Evolutionary conservation across 2,329 filamentous ascomycete genomes (phyloP), one percentile per base, ranked within the genome.

Genomic region (Hypoxylon sp.): DNA sequence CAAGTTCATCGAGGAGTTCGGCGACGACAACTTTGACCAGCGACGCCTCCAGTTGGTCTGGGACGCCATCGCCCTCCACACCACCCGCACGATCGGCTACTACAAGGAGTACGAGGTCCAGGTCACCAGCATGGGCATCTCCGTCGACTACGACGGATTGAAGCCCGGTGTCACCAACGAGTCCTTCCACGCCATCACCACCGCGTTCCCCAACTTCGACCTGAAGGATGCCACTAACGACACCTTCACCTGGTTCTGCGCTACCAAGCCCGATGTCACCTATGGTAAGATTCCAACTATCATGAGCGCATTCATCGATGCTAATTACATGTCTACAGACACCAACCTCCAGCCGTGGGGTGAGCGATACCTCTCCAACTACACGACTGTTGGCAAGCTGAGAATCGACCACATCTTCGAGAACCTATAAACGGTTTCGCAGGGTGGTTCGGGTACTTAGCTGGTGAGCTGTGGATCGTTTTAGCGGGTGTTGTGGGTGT

Each of bases 21-120:
- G 51, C 1, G 47, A 51, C 34, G 38, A 47, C n/a, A 52, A 55
- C 37, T 65, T 61, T 61, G 45, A 45, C 35, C 42, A 43, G 11
- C 38, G 36, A 11, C 61, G 63, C 3, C 52, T 50, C 12, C 60
- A 65, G 55, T 42, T 59, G 11, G 60, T 63, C 6, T 65, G 57
- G 51, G 52, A 63, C 30, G 63, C 58, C 17, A 65, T 65, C 11
- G 50, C 63, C 7, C 60, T 65, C 1, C 63, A 65, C 60, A 63
- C 60, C 36, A 65, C 63, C 42, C 54, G 42, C 44, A 56, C 30
- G 44, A 65, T 65, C 57, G 51, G 36, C 30, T 57, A 59, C 45
- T 61, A 57, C 56, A 65, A 59, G 51, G 54, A 61, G 45, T 3
- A 17, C 30, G 60, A 63, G 42, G 60, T 62, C 7, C 20, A 20